phyloP scores from a whole-genome alignment of 2,329 filamentous ascomycete species.

The Fusarium pseudograminearum region DNA sequence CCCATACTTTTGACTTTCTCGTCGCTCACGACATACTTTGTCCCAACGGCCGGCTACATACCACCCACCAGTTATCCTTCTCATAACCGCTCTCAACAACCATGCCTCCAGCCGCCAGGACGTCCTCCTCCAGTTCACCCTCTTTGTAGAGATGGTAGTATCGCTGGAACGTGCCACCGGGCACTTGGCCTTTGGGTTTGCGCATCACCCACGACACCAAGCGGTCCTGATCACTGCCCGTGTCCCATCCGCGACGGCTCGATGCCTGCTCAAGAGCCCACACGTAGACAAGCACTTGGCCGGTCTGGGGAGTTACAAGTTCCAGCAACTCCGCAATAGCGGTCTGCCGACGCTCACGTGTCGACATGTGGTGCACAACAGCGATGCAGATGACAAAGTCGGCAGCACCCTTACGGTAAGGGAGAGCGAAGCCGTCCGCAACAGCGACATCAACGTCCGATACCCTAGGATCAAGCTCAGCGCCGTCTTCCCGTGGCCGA shows the following conservation, averaged over 20 bases:
- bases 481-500: constrained; percentile 31
- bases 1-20: constrained; percentile 17
- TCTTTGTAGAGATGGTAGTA: constrained; percentile 95
- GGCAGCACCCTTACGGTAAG: constrained; percentile 70
- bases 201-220: constrained; percentile 93
- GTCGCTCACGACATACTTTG: constrained; percentile 18
- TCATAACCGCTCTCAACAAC: constrained; percentile 90
- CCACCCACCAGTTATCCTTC: constrained; percentile 98
- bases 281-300: constrained; percentile 85
- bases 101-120: constrained; percentile 77
- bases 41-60: constrained; percentile 58
- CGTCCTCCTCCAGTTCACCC: constrained; percentile 87
- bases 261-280: constrained; percentile 94
- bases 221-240: constrained; percentile 85
- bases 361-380: constrained; percentile 93
- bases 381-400: constrained; percentile 97
- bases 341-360: constrained; percentile 75
- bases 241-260: constrained; percentile 90
- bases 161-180: constrained; percentile 77
- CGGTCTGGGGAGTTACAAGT: constrained; percentile 70
- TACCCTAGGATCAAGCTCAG: constrained; percentile 23
- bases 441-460: constrained; percentile 75
- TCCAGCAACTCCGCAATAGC: constrained; percentile 79
- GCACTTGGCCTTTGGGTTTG: constrained; percentile 49
- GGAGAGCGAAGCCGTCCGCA: constrained; percentile 85